Evolutionary conservation across 148 eudicot species (phyloP).

Genomic region (Camellia lanceoleosa): DNA sequence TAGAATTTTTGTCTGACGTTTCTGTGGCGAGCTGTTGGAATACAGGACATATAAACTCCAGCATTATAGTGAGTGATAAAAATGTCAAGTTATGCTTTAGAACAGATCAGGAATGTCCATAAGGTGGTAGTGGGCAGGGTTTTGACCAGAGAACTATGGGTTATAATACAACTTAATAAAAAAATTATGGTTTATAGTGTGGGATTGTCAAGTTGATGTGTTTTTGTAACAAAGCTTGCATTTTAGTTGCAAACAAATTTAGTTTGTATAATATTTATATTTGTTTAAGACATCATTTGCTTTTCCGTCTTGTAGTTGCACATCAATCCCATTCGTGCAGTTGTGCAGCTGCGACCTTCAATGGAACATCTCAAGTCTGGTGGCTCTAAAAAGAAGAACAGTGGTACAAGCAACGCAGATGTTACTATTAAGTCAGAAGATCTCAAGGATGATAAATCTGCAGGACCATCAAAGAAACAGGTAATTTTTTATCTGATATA

Average conservation of each 20-base stretch:
- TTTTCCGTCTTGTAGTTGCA: conserved; percentile 66
- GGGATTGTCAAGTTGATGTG: not conserved
- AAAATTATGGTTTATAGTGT: not conserved
- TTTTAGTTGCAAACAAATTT: not conserved
- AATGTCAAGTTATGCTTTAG: not conserved
- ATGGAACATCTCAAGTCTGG: conserved; percentile 48
- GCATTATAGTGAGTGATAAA: not conserved
- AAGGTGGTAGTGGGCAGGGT: not conserved
- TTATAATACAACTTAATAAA: not conserved
- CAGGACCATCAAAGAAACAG: conserved; percentile 53
- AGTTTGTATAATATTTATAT: not conserved
- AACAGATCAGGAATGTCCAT: not conserved
- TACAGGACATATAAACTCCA: not conserved
- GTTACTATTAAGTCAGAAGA: conserved; percentile 38
- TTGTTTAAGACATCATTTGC: not conserved
- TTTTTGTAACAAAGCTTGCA: not conserved
- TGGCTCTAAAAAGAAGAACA: conserved; percentile 40
- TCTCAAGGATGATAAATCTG: conserved; percentile 30
- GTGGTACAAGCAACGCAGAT: conserved; percentile 21
- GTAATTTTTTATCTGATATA: conserved; percentile 22
- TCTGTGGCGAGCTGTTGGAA: not conserved
- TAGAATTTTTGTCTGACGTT: not conserved
- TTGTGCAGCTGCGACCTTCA: conserved; percentile 83
- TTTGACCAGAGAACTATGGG: not conserved
- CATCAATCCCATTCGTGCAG: conserved; percentile 79